A percentile compares a stretch with the other conserved stretches of the same genome.
Conservation (phyloP, 306 rosid genomes). For the Boehmeria nivea region DNA sequence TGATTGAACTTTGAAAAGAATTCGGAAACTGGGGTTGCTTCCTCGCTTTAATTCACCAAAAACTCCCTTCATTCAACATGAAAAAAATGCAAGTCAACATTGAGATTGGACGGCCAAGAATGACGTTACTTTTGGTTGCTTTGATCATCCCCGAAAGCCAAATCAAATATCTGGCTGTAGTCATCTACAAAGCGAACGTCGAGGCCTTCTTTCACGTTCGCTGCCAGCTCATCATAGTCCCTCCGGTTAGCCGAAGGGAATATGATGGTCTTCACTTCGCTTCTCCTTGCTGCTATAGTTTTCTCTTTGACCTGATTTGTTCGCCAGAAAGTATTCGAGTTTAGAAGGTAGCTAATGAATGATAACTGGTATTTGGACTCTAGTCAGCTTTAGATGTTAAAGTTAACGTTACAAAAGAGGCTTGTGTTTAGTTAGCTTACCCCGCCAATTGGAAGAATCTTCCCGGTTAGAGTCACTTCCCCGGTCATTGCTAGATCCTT, state of each 20-base stretch:
- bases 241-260: slow-evolving; percentile 90
- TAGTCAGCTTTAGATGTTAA: too few species aligned
- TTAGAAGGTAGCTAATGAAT: neutral
- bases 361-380: too few species aligned
- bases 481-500: slow-evolving; percentile 98
- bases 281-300: slow-evolving; percentile 92
- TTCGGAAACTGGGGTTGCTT: too few species aligned
- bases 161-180: slow-evolving; percentile 58
- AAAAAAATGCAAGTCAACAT: slow-evolving; percentile 26
- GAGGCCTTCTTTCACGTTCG: slow-evolving; percentile 88
- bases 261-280: slow-evolving; percentile 74
- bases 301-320: slow-evolving; percentile 86
- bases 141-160: slow-evolving; percentile 57
- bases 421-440: slow-evolving; percentile 39
- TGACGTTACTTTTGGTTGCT: slow-evolving; percentile 23
- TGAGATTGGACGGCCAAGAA: slow-evolving; percentile 14
- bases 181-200: slow-evolving; percentile 92
- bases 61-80: neutral
- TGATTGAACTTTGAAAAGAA: too few species aligned
- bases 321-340: neutral
- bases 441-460: slow-evolving; percentile 98
- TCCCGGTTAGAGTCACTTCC: slow-evolving; percentile 95
- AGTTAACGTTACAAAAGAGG: neutral
- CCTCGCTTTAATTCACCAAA: too few species aligned
- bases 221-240: slow-evolving; percentile 86